phyloP scores from a whole-genome alignment of 352 stramenopile species.

The Plasmopara halstedii region DNA sequence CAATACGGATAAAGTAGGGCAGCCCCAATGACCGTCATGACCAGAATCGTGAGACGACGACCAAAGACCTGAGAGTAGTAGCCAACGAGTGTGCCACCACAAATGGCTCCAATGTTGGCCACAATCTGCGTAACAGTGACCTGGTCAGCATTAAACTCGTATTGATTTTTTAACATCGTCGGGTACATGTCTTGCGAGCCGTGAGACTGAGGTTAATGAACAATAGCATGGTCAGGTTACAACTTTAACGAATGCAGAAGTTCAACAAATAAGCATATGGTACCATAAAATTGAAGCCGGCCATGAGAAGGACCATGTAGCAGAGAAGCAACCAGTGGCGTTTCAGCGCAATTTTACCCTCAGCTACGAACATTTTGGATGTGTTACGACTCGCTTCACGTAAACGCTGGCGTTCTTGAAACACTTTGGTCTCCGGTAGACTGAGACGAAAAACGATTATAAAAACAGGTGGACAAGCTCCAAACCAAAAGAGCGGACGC shows the following conservation, averaged over 20 bases:
- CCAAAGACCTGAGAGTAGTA: constrained; percentile 53
- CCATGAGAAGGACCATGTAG: constrained; percentile 44
- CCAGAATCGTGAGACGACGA: constrained; percentile 35
- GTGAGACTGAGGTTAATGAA: constrained; percentile 20
- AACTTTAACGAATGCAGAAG: neutral
- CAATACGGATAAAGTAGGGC: constrained; percentile 44
- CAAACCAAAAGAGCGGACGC: constrained; percentile 44
- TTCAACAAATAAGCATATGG: neutral
- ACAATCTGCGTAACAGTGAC: constrained; percentile 42
- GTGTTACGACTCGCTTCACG: constrained; percentile 26
- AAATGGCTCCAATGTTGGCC: constrained; percentile 42
- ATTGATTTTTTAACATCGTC: constrained; percentile 43
- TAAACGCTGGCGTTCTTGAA: constrained; percentile 27
- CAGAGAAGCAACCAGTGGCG: constrained; percentile 34
- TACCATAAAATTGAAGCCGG: constrained; percentile 42
- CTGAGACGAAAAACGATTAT: constrained; percentile 37
- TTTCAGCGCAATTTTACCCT: constrained; percentile 38
- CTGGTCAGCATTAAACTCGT: constrained; percentile 34
- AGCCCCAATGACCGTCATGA: constrained; percentile 23
- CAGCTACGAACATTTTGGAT: constrained; percentile 26
- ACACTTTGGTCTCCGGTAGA: constrained; percentile 36
- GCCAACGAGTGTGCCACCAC: constrained; percentile 35
- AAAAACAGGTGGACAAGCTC: constrained; percentile 35
- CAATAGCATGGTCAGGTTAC: neutral
- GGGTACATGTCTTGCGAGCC: constrained; percentile 45